phyloP scores from a whole-genome alignment of 179 eudicot species.

The Kewa caespitosa region DNA sequence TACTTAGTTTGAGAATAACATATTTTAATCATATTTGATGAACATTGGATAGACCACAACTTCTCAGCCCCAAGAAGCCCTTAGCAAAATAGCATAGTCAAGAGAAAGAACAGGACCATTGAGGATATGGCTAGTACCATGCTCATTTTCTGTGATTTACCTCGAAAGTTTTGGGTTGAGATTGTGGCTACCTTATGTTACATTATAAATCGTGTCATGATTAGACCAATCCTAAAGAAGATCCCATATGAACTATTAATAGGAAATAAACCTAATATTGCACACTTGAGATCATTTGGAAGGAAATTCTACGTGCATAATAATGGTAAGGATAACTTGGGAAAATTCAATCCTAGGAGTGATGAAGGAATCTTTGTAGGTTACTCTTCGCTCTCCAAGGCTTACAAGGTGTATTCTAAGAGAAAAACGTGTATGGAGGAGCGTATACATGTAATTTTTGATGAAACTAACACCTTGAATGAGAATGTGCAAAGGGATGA shows the following conservation, averaged over 20 bases:
- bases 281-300: not conserved
- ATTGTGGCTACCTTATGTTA: not conserved
- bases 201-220: not conserved
- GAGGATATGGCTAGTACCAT: constrained; percentile 9
- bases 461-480: not conserved
- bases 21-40: not conserved
- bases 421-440: not conserved
- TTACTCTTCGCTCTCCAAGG: not conserved
- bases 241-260: constrained; percentile 5
- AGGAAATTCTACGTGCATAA: not conserved
- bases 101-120: constrained; percentile 5
- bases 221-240: not conserved
- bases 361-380: not conserved
- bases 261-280: not conserved
- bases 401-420: constrained; percentile 6
- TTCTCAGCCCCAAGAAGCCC: constrained; percentile 13
- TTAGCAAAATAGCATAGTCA: constrained; percentile 4
- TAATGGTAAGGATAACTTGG: not conserved
- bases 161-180: not conserved
- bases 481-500: not conserved
- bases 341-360: not conserved
- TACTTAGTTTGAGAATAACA: not conserved
- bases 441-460: not conserved
- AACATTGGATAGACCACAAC: constrained; percentile 11
- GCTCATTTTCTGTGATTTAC: not conserved